Base-by-base conservation (phyloP, 164 flowering plant species). In the Kingdonia uniflora region DNA sequence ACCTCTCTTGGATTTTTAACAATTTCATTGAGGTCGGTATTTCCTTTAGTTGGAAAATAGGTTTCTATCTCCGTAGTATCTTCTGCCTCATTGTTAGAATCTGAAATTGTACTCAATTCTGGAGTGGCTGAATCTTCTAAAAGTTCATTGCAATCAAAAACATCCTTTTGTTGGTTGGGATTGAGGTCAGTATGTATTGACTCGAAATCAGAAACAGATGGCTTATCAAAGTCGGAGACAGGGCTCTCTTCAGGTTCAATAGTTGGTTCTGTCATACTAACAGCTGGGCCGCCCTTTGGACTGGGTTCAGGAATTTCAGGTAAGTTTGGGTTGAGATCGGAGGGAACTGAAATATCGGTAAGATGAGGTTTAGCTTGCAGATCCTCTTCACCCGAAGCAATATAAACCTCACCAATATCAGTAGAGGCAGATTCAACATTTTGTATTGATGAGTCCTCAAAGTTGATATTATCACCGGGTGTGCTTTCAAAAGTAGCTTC, bases 401-500 rank as follows among this genome's bases (percentile, higher is more conserved):
- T 38, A n/a, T 39, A 35, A 49, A 47, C 43, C 61, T 46, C 59
- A 54, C 74, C 77, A 63, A 25, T 52, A 59, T 40, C 63, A 57
- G 17, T 61, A 29, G 68, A 43, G 42, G 71, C 45, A 38, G 51
- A 29, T 40, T 61, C 66, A 58, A 46, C 64, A 64, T 53, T 60
- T 15, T 56, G 63, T 13, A 49, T 35, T 43, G 57, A 35, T 23
- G 66, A 56, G 42, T 45, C 15, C 47, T 47, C 65, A 23, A 16
- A 12, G 58, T 40, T 61, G 54, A 51, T 47, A 55, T 63, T 73
- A 54, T 65, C 71, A 75, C 42, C 59, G 52, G 55, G 35, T 58
- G 56, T 62, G 69, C 62, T 69, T 54, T 70, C 78, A 67, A 54
- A 46, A 47, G 58, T 56, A 63, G 60, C 67, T 40, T 73, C 75